These are phyloP conservation scores for Eragrostis tef DNA, from an alignment of 202 grass and related monocot genomes.

Conservation along the genomic window DNA sequence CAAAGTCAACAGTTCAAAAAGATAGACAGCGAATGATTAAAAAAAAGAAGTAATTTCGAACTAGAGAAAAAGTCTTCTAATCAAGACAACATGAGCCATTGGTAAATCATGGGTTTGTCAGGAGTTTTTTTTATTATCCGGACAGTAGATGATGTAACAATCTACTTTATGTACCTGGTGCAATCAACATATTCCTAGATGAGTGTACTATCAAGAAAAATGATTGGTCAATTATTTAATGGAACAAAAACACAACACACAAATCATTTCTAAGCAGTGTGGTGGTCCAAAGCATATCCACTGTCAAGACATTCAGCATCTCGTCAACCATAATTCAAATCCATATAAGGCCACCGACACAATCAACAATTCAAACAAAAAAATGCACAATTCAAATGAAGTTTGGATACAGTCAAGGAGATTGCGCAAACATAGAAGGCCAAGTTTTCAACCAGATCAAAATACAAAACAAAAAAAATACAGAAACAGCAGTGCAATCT, in stretches of 20 bases:
- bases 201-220: background rate
- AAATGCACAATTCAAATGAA: slow-evolving; percentile 6
- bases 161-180: slow-evolving; percentile 14
- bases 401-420: background rate
- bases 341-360: slow-evolving; percentile 8
- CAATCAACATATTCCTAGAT: slow-evolving; percentile 30
- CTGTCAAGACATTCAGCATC: slow-evolving; percentile 10
- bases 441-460: background rate
- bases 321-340: slow-evolving; percentile 23
- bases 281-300: slow-evolving; percentile 29
- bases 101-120: slow-evolving; percentile 4
- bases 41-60: background rate
- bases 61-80: slow-evolving; percentile 20
- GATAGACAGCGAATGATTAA: slow-evolving; percentile 16
- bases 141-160: slow-evolving; percentile 18
- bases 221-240: slow-evolving; percentile 40
- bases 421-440: background rate
- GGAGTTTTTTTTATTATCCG: background rate
- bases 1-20: slow-evolving; percentile 21
- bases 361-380: background rate
- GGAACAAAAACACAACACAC: slow-evolving; percentile 8
- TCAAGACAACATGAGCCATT: background rate
- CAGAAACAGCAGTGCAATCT: background rate
- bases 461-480: background rate
- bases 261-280: slow-evolving; percentile 25